Evolutionary conservation across 257 asterid species (phyloP).

Genomic region (Fraxinus excelsior): DNA sequence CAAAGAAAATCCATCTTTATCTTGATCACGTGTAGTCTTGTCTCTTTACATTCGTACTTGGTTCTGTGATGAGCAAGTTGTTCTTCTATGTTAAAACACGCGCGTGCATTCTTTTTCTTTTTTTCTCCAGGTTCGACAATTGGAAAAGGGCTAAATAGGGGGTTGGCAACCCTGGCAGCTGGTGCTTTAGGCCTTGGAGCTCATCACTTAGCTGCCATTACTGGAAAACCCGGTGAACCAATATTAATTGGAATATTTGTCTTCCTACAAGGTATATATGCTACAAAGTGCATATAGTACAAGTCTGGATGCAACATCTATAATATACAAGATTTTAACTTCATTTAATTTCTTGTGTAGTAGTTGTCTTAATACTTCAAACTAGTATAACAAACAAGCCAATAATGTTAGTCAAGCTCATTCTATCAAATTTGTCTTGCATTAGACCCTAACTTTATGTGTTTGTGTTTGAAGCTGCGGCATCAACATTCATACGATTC

Average conservation of each 20-base stretch:
- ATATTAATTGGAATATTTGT: constrained; percentile 63
- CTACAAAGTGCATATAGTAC: neutral
- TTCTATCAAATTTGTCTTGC: neutral
- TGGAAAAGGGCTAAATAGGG: constrained; percentile 76
- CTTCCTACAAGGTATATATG: constrained; percentile 60
- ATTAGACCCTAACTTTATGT: neutral
- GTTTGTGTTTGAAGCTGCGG: constrained; percentile 49
- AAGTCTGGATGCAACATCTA: neutral
- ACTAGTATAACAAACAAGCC: too few relatives aligned
- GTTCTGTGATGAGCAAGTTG: neutral
- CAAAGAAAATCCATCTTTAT: neutral
- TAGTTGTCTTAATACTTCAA: too few relatives aligned
- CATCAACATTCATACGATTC: constrained; percentile 66
- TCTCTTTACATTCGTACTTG: neutral
- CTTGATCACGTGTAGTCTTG: neutral
- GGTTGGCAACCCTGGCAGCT: constrained; percentile 65
- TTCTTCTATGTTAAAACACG: neutral
- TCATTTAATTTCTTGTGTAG: neutral
- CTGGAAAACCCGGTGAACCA: constrained; percentile 65
- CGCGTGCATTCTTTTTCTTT: neutral
- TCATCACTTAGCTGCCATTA: constrained; percentile 53
- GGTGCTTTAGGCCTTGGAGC: constrained; percentile 78
- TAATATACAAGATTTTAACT: neutral
- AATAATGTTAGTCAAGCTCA: neutral
- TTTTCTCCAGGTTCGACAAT: constrained; percentile 63